These are phyloP conservation scores for Nigrograna mackinnonii DNA, from an alignment of 2,329 filamentous ascomycete species.

Conservation along the genomic window DNA sequence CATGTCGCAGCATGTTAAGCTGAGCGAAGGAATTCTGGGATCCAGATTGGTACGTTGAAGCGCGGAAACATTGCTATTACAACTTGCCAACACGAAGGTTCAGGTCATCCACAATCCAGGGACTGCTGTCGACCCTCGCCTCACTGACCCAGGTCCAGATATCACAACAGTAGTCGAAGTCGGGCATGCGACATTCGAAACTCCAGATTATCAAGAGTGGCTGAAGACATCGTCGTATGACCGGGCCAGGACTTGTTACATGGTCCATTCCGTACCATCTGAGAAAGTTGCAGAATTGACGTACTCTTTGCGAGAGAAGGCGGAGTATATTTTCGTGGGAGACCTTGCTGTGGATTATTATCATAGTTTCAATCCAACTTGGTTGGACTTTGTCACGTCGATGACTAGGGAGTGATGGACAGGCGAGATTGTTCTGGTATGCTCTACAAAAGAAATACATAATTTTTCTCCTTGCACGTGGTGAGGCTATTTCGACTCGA, in stretches of 20 bases:
- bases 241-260: conserved; percentile 22
- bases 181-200: conserved; percentile 18
- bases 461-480: too few relatives aligned
- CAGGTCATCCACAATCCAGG: conserved; percentile 36
- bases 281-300: conserved; percentile 16
- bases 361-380: conserved; percentile 22
- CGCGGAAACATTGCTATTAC: too few relatives aligned
- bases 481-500: neutral
- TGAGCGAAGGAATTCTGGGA: conserved; percentile 6
- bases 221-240: conserved; percentile 24
- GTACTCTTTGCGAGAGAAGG: conserved; percentile 12
- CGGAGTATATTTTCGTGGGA: conserved; percentile 31
- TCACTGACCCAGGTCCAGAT: conserved; percentile 26
- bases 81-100: too few relatives aligned
- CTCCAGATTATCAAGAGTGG: conserved; percentile 26
- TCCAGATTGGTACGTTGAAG: conserved; percentile 9
- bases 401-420: conserved; percentile 12
- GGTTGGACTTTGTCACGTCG: conserved; percentile 21
- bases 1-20: conserved; percentile 6
- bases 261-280: conserved; percentile 27
- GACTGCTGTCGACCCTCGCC: conserved; percentile 20
- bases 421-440: too few relatives aligned
- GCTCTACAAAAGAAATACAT: too few relatives aligned
- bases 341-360: conserved; percentile 22
- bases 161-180: conserved; percentile 30